Conservation (phyloP, 257 asterid species). For the Schizonepeta tenuifolia region DNA sequence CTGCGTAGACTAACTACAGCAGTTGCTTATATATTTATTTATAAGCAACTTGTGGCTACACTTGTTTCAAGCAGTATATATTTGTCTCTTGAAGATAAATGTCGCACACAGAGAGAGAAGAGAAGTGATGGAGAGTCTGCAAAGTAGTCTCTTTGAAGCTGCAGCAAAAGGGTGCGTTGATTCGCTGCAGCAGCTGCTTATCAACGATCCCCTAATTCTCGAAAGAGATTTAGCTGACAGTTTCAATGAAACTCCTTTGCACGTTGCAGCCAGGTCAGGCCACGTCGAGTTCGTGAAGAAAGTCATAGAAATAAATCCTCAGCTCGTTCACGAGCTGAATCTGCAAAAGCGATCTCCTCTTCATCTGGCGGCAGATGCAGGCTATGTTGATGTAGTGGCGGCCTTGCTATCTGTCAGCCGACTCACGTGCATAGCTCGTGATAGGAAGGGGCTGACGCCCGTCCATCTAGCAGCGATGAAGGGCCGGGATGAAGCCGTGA, state of each 20-base stretch:
- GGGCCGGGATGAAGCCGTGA: conserved; percentile 25
- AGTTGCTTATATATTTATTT: too few species aligned
- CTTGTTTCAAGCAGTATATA: too few species aligned
- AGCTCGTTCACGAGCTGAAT: conserved; percentile 28
- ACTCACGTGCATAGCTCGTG: conserved; percentile 32
- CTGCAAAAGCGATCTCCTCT: conserved; percentile 36
- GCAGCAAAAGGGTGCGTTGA: conserved; percentile 33
- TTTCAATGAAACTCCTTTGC: conserved; percentile 40
- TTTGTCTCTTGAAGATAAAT: too few species aligned
- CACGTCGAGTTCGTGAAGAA: conserved; percentile 36
- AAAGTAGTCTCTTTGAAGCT: conserved; percentile 34
- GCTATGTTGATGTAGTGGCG: conserved; percentile 31
- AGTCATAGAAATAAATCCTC: not conserved
- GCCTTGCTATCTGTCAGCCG: conserved; percentile 25
- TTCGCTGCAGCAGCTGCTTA: conserved; percentile 32
- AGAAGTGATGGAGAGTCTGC: conserved; percentile 23
- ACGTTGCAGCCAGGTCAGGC: conserved; percentile 39
- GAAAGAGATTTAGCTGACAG: conserved; percentile 32
- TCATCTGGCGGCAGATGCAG: conserved; percentile 44
- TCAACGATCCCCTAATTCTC: conserved; percentile 36
- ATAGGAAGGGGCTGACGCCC: conserved; percentile 42
- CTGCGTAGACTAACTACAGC: too few species aligned
- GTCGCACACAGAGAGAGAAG: too few species aligned
- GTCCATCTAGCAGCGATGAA: conserved; percentile 48
- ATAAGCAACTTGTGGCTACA: too few species aligned